A percentile compares a stretch with the other conserved stretches of the same genome.
Evolutionary conservation across 208 protist genomes (phyloP).

Genomic region (Phytomonas sp.): DNA sequence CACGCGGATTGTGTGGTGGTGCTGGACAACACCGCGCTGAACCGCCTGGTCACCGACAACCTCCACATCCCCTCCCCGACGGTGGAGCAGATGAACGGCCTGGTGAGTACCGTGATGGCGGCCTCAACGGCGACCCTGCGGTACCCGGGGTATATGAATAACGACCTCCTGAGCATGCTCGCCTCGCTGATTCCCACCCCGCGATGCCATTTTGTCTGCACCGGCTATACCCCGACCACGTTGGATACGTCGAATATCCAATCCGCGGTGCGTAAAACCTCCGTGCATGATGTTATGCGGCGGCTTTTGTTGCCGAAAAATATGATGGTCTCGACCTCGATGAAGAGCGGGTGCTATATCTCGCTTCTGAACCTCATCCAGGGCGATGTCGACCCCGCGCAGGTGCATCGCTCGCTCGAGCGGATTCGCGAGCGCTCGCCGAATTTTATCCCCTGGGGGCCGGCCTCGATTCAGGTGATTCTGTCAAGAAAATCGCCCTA

Average conservation of each 20-base stretch:
- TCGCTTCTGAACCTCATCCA: constrained; percentile 99
- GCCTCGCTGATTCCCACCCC: constrained; percentile 98
- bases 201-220: constrained; percentile 99
- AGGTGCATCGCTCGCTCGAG: constrained; percentile 98
- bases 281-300: constrained; percentile 99
- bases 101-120: constrained; percentile 99
- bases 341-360: constrained; percentile 96
- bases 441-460: constrained; percentile 99
- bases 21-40: constrained; percentile 99
- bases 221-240: constrained; percentile 97
- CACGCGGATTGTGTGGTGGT: constrained; percentile 97
- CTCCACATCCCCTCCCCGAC: constrained; percentile 93
- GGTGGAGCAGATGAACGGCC: constrained; percentile 96
- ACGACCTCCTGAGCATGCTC: constrained; percentile 95
- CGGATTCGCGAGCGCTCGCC: constrained; percentile 95
- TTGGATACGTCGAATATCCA: constrained; percentile 85
- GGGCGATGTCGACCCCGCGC: constrained; percentile 97
- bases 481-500: constrained; percentile 96
- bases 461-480: constrained; percentile 93
- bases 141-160: constrained; percentile 98
- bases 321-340: constrained; percentile 93
- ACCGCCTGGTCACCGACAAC: constrained; percentile 95
- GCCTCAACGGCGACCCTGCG: constrained; percentile 97
- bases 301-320: constrained; percentile 99
- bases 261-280: constrained; percentile 96